A percentile compares a stretch with the other conserved stretches of the same genome.
phyloP scores from a whole-genome alignment of 805 yeast genomes.

The Saturnispora sanitii region DNA sequence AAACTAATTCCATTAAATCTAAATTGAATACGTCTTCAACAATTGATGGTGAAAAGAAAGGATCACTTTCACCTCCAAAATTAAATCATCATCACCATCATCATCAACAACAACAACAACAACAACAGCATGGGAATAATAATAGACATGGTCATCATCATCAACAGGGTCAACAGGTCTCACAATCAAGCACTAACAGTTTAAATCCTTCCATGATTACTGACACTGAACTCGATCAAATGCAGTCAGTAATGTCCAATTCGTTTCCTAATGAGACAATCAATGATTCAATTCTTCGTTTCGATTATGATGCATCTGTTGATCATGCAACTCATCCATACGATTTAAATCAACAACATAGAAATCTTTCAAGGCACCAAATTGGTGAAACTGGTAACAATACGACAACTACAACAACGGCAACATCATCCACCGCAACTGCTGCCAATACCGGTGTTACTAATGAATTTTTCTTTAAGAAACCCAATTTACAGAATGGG shows the following conservation, averaged over 20 bases:
- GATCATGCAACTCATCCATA: not conserved
- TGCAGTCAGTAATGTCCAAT: slow-evolving; percentile 4
- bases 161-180: not conserved
- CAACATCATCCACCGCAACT: not conserved
- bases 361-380: too few relatives aligned
- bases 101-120: slow-evolving; percentile 2
- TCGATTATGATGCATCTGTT: slow-evolving; percentile 5
- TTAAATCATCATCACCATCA: not conserved
- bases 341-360: too few relatives aligned
- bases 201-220: not conserved
- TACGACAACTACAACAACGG: not conserved
- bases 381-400: not conserved
- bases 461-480: too few relatives aligned
- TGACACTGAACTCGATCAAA: slow-evolving; percentile 2
- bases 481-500: too few relatives aligned
- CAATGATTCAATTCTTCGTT: slow-evolving; percentile 3
- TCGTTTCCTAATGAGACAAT: slow-evolving; percentile 1
- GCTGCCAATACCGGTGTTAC: not conserved
- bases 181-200: not conserved
- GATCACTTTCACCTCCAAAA: too few relatives aligned
- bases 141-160: not conserved
- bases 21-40: not conserved
- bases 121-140: not conserved
- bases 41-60: too few relatives aligned
- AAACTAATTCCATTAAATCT: not conserved